Conservation (phyloP, 2,329 filamentous ascomycete genomes). For the Trichoderma hamatum region DNA sequence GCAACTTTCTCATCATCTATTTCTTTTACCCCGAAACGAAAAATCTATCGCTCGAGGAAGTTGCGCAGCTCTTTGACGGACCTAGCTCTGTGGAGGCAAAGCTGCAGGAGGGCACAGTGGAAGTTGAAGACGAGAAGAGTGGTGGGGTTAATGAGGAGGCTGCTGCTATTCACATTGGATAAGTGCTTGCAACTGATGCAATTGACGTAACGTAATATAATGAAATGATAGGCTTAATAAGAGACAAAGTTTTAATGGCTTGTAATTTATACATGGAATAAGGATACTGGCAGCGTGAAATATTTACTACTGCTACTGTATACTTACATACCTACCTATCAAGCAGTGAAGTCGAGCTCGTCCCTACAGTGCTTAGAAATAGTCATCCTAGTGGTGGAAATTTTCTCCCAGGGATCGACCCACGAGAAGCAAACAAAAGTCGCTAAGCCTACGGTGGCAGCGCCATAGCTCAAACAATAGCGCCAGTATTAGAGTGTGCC, state of each 20-base stretch:
- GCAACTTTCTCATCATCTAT: slow-evolving; percentile 40
- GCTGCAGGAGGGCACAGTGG: not conserved
- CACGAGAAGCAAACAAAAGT: not conserved
- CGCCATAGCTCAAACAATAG: not conserved
- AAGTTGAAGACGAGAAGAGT: slow-evolving; percentile 9
- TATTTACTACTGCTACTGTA: too few species aligned
- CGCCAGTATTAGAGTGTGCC: not conserved
- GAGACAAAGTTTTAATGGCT: not conserved
- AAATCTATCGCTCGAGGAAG: slow-evolving; percentile 57
- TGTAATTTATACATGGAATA: not conserved
- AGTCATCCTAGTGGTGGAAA: not conserved
- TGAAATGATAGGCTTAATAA: not conserved
- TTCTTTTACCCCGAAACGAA: slow-evolving; percentile 59
- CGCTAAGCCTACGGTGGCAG: not conserved
- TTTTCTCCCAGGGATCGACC: not conserved
- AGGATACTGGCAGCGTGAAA: not conserved
- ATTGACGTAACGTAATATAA: not conserved
- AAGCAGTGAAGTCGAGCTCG: not conserved
- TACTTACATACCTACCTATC: too few species aligned
- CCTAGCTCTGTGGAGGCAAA: slow-evolving; percentile 2
- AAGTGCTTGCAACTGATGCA: not conserved
- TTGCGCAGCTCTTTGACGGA: slow-evolving; percentile 51
- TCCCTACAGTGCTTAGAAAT: not conserved
- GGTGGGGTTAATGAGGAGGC: slow-evolving; percentile 3
- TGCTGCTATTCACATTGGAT: slow-evolving; percentile 2